Evolutionary conservation across 2,329 filamentous ascomycete species (phyloP).

Genomic region (Curvularia sp.): DNA sequence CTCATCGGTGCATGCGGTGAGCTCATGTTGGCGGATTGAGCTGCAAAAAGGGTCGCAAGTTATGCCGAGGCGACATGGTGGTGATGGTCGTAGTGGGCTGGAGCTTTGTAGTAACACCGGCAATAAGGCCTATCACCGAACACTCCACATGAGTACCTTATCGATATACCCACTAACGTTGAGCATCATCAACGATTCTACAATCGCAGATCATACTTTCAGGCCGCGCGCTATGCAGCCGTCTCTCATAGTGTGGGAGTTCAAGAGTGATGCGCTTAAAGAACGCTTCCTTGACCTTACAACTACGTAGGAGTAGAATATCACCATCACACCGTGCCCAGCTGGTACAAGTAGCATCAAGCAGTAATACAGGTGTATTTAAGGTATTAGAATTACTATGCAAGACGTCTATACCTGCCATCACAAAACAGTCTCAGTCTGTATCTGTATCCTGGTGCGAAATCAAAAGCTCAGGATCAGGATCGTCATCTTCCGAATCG

Average conservation of each 20-base stretch:
- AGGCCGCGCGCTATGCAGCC: too few species aligned
- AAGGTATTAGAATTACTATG: not conserved
- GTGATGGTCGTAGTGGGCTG: constrained; percentile 11
- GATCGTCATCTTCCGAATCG: constrained; percentile 55
- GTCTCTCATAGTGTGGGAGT: not conserved
- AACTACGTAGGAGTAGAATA: not conserved
- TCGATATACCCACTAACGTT: constrained; percentile 11
- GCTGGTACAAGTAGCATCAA: not conserved
- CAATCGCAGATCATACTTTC: not conserved
- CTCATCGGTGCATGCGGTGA: constrained; percentile 33
- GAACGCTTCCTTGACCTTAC: not conserved
- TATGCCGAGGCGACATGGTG: constrained; percentile 15
- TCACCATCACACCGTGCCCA: not conserved
- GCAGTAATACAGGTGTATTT: not conserved
- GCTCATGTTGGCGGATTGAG: constrained; percentile 33
- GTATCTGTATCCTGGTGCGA: constrained; percentile 55
- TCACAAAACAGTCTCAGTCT: constrained; percentile 27
- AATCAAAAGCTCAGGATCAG: constrained; percentile 59
- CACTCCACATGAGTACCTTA: constrained; percentile 11
- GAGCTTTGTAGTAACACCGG: constrained; percentile 18
- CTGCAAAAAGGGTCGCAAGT: constrained; percentile 5
- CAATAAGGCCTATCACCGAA: constrained; percentile 17
- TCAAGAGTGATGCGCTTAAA: not conserved
- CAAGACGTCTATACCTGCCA: not conserved
- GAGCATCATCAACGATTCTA: not conserved